Evolutionary conservation across 1,284 basidiomycete species (phyloP), one percentile per base, ranked within the genome.

Genomic region (Ustilago nuda): DNA sequence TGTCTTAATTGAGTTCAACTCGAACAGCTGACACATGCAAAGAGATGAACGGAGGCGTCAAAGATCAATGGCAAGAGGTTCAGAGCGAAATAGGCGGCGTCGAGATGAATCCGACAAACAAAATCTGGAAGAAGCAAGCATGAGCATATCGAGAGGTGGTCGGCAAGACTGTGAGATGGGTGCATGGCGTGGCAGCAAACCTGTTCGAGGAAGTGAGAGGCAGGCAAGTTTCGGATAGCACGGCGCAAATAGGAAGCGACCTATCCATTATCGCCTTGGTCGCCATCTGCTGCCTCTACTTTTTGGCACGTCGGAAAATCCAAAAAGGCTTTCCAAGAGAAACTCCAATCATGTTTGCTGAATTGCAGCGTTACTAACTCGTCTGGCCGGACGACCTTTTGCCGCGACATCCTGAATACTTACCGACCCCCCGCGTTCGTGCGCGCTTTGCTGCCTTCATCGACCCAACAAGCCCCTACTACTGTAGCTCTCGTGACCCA

Each of bases 391-490:
- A 43, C 13, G 7, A 43, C 39, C 6, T 15, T 32, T 63, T 68
- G 66, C 66, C 66, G 66, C 52, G 66, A 68, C 66, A 68, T 68
- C 66, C 66, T 48, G 45, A n/a, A n/a, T 32, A 11, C 41, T 45
- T 4, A 11, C 56, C 17, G 23, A 36, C 61, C 53, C 19, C 19
- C 61, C 53, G 61, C 61, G 52, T 62, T 48, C 46, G 39, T 27
- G 48, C 48, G 48, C 48, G 43, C 43, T 19, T 11, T 23, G 19
- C 19, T 45, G n/a, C 30, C 51, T 53, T 8, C 30, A 53, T 53
- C 51, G n/a, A 45, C n/a, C 43, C 3, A 15, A 8, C 15, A 17
- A 8, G n/a, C n/a, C n/a, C 43, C 23, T 27, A 3, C 23, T n/a
- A 8, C 52, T 23, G n/a, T 8, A n/a, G 11, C n/a, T 46, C 57